phyloP scores from a whole-genome alignment of 495 filamentous ascomycete genomes.

The Lasiosphaeris hirsuta region DNA sequence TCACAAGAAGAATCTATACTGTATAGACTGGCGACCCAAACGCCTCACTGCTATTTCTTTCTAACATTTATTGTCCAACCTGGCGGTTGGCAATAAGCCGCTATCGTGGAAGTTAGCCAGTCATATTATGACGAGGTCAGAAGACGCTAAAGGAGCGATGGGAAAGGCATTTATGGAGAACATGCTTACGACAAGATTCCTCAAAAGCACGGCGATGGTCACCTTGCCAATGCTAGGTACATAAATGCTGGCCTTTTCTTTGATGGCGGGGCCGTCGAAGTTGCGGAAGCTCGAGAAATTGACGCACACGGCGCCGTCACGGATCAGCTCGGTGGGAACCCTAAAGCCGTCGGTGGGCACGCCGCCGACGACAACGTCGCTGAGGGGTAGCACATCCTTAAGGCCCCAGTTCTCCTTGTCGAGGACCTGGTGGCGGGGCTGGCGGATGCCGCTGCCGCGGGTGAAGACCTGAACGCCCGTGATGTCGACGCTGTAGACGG shows the following conservation, averaged over 20 bases:
- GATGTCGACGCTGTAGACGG: slow-evolving; percentile 91
- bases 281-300: slow-evolving; percentile 98
- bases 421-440: slow-evolving; percentile 75
- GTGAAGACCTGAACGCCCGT: slow-evolving; percentile 90
- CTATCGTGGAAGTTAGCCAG: slow-evolving; percentile 14
- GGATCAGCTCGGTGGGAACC: slow-evolving; percentile 74
- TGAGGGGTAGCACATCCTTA: slow-evolving; percentile 75
- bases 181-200: slow-evolving; percentile 79
- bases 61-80: background rate
- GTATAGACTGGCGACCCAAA: too few species aligned
- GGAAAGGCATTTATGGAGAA: background rate
- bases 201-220: slow-evolving; percentile 84
- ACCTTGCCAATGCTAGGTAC: slow-evolving; percentile 97
- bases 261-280: slow-evolving; percentile 75
- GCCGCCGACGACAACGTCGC: slow-evolving; percentile 91
- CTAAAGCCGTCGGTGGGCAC: slow-evolving; percentile 87
- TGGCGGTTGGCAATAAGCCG: slow-evolving; percentile 42
- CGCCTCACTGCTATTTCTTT: background rate
- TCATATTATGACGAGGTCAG: background rate
- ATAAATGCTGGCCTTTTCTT: slow-evolving; percentile 93
- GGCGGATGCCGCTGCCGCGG: slow-evolving; percentile 77
- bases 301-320: slow-evolving; percentile 90
- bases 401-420: slow-evolving; percentile 72
- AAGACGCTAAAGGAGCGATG: background rate
- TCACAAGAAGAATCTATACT: too few species aligned